A percentile compares a stretch with the other conserved stretches of the same genome.
phyloP scores from a whole-genome alignment of 768 basidiomycete genomes.

The Leccinum fibrillosum region DNA sequence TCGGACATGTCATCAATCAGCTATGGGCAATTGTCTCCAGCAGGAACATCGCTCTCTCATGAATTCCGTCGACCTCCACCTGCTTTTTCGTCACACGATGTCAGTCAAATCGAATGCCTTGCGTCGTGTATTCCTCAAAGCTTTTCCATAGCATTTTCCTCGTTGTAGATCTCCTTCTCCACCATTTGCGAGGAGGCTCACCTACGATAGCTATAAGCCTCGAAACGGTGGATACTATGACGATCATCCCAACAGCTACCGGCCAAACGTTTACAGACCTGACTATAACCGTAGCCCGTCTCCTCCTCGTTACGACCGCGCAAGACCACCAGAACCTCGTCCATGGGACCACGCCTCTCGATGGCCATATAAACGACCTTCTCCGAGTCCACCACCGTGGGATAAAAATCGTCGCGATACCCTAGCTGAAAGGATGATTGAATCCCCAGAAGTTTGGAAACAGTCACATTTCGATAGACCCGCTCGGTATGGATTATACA shows the following conservation, averaged over 20 bases:
- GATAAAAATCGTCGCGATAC: slow-evolving; percentile 35
- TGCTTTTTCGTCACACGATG: slow-evolving; percentile 28
- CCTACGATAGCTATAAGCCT: slow-evolving; percentile 54
- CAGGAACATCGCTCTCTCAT: slow-evolving; percentile 20
- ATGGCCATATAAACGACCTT: slow-evolving; percentile 45
- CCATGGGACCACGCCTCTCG: slow-evolving; percentile 44
- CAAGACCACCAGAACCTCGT: slow-evolving; percentile 40
- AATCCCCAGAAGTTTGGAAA: slow-evolving; percentile 73
- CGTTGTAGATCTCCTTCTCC: slow-evolving; percentile 52
- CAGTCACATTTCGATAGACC: slow-evolving; percentile 49
- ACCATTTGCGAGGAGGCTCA: slow-evolving; percentile 39
- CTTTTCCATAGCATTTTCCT: slow-evolving; percentile 22
- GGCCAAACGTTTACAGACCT: slow-evolving; percentile 38
- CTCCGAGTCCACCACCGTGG: slow-evolving; percentile 34
- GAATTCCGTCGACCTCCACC: slow-evolving; percentile 29
- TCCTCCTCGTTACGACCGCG: slow-evolving; percentile 46
- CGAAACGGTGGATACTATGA: slow-evolving; percentile 38
- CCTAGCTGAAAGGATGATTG: slow-evolving; percentile 57
- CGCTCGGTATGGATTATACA: slow-evolving; percentile 40
- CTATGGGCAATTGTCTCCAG: slow-evolving; percentile 26
- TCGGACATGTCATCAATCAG: slow-evolving; percentile 26
- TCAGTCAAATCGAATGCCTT: slow-evolving; percentile 26
- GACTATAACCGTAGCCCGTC: slow-evolving; percentile 47
- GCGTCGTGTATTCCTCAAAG: slow-evolving; percentile 17
- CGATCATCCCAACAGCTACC: slow-evolving; percentile 41